Evolutionary conservation across 768 basidiomycete genomes (phyloP), one percentile per base, ranked within the genome.

Genomic region (Pholiota microspora): DNA sequence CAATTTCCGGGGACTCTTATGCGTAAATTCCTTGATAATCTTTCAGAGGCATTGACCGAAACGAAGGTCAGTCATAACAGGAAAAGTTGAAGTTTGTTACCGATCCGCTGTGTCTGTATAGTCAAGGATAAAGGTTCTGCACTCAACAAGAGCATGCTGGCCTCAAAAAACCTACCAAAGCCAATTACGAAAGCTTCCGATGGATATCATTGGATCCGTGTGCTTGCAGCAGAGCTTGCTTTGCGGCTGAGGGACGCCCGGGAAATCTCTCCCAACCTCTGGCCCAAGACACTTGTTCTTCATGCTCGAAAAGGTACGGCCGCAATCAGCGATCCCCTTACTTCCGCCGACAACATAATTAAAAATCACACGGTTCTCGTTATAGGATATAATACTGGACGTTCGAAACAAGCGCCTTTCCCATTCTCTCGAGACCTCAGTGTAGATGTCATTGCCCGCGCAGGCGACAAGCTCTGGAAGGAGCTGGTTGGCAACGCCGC

Each of bases 251-350:
- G 82, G 29, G 93, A 98, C 54, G 91, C 90, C 1, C 76, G 97
- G 2, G 80, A 88, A 55, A 70, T 73, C 1, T 80, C 81, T 12
- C 85, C 89, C 0, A 86, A 86, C 38, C 63, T 92, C 7, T 96
- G 96, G 97, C 97, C 97, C 0, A 98, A 92, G 70, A 89, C 90
- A 0, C 75, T 99, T 42, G 92, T 89, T 15, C 71, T 99, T 28
- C 84, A 87, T 59, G 80, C 84, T 25, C 77, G 89, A 25, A 85
- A 87, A 76, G 88, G 93, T 67, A 15, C 29, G 52, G n/a, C n/a
- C 4, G 82, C 51, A 29, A 9, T 24, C 8, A 8, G 27, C 40
- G n/a, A 35, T 8, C 46, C 13, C 32, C 12, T 35, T 8, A 34
- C 36, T n/a, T 15, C n/a, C 27, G 7, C 23, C 18, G 10, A 45